phyloP scores from a whole-genome alignment of 306 rosid genomes.

The Rubus idaeus region DNA sequence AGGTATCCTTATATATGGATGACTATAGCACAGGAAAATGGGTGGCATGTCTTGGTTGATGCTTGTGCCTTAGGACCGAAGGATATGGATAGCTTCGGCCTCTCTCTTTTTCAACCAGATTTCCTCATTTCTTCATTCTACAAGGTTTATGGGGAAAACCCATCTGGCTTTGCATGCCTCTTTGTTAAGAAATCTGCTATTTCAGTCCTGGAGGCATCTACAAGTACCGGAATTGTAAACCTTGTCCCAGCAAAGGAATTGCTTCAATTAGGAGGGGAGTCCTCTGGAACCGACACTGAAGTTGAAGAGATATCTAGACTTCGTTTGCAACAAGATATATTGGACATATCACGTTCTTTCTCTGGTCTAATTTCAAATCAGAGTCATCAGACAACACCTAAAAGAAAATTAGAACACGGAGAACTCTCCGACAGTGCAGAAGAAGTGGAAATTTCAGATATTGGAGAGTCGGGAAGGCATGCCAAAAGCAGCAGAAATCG shows the following conservation, averaged over 20 bases:
- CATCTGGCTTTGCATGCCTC: constrained; percentile 93
- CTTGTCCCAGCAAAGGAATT: constrained; percentile 52
- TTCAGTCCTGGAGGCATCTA: constrained; percentile 50
- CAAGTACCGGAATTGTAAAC: constrained; percentile 67
- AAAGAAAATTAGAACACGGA: constrained; percentile 34
- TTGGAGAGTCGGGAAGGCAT: constrained; percentile 31
- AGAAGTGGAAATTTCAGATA: constrained; percentile 28
- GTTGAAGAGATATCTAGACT: constrained; percentile 35
- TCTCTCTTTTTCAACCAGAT: constrained; percentile 77
- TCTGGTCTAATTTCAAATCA: constrained; percentile 54
- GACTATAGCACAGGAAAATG: constrained; percentile 82
- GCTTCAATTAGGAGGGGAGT: constrained; percentile 43
- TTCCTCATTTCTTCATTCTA: constrained; percentile 84
- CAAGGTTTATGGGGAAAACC: constrained; percentile 84
- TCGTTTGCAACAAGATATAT: constrained; percentile 33
- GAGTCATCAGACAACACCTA: constrained; percentile 9
- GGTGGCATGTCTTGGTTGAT: constrained; percentile 85
- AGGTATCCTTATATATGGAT: constrained; percentile 90
- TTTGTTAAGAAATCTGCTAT: constrained; percentile 71
- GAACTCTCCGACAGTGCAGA: constrained; percentile 32
- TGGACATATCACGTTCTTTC: constrained; percentile 56
- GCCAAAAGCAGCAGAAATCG: constrained; percentile 29
- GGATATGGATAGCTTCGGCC: constrained; percentile 87
- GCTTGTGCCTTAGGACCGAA: constrained; percentile 92
- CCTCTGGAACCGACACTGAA: constrained; percentile 51